A percentile compares a stretch with the other conserved stretches of the same genome.
These are phyloP conservation scores for Trametes gibbosa DNA, from an alignment of 768 basidiomycete genomes.

Conservation along the genomic window DNA sequence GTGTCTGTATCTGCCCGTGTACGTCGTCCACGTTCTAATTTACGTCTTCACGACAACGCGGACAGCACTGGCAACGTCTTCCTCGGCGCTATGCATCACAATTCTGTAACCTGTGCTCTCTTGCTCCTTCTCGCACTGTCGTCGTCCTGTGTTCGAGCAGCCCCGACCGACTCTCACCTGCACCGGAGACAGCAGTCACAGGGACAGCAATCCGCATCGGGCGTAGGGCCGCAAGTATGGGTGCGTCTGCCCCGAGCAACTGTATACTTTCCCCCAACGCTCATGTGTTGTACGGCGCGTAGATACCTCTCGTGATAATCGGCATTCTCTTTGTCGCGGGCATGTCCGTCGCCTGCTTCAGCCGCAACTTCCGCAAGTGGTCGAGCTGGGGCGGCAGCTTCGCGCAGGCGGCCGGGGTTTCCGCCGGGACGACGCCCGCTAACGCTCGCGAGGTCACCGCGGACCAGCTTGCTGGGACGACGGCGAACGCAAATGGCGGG, in stretches of 20 bases:
- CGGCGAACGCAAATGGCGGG: constrained; percentile 27
- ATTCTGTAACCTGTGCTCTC: constrained; percentile 3
- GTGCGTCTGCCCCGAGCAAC: constrained; percentile 4
- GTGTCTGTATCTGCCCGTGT: neutral
- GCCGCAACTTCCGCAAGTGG: constrained; percentile 7
- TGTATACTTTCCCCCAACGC: neutral
- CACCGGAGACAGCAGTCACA: neutral
- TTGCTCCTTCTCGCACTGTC: constrained; percentile 1
- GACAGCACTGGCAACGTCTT: neutral
- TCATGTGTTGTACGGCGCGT: too few relatives aligned
- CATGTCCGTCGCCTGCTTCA: constrained; percentile 11
- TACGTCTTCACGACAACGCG: too few relatives aligned
- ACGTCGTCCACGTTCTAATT: neutral
- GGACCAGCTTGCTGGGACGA: constrained; percentile 50
- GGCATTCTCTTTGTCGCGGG: constrained; percentile 12
- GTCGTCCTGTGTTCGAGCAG: neutral
- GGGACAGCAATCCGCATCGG: neutral
- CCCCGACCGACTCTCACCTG: constrained; percentile 1
- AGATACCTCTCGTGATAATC: constrained; percentile 19
- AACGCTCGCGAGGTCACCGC: constrained; percentile 46
- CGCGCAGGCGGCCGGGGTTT: constrained; percentile 12
- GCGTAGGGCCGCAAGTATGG: constrained; percentile 8
- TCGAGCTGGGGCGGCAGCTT: constrained; percentile 5
- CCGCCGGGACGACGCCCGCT: constrained; percentile 3
- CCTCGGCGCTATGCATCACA: constrained; percentile 6